Evolutionary conservation across 345 rosid species (phyloP), one percentile per base, ranked within the genome.

Genomic region (Aquilaria malaccensis): DNA sequence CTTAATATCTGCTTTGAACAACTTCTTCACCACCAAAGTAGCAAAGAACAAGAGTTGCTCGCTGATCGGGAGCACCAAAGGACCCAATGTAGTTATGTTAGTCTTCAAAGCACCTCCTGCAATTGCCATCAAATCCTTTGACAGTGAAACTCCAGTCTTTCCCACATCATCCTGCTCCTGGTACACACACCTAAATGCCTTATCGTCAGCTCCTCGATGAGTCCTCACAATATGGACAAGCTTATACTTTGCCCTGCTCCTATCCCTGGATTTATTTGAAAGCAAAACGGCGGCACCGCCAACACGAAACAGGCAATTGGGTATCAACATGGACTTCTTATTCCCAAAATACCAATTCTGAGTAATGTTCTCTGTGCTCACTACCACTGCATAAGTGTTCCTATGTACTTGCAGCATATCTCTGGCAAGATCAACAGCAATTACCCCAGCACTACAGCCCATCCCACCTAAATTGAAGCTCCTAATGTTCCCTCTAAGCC

Each of bases 381-480:
- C 83, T 62, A 86, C 94, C 46, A 84, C 85, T 4, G 90, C 94
- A 67, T 76, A 80, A 2, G 94, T 78, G 68, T 79, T 82, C 74
- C 87, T 70, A 71, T 86, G 83, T 41, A 82, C 75, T 66, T 82
- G 90, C 74, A 86, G 67, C 78, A 86, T 55, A 70, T 82, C 86
- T 50, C 79, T 84, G 4, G 94, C 90, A 3, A 86, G 74, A 72
- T 82, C 90, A 46, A 86, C 60, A 0, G 88, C 81, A 7, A 86
- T 82, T 13, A 86, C 78, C 41, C 94, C 86, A 55, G 94, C 94
- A 72, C 90, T 86, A 66, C 94, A 86, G 12, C 94, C 94, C 94
- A 86, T 86, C n/a, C 90, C 94, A 30, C 94, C 90, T 30, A 86
- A 78, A 61, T 76, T 84, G 41, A 66, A 84, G 63, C 86, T 84